These are phyloP conservation scores for Rhizoclosmatium globosum DNA, from an alignment of 192 early-diverging fungal species.

Conservation along the genomic window DNA sequence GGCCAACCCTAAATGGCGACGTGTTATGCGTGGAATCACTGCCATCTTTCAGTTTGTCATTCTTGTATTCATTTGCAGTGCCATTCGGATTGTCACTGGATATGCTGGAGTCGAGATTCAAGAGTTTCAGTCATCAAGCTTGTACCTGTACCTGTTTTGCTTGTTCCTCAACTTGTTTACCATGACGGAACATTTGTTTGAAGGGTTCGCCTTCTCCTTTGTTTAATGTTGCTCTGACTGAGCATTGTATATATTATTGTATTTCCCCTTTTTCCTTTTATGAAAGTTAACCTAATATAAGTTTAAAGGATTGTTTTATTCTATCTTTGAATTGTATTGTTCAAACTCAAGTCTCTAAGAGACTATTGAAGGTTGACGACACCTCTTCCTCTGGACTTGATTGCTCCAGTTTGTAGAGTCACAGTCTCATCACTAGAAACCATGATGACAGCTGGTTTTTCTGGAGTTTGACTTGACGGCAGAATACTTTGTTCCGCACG, in stretches of 20 bases:
- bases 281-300: background rate
- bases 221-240: slow-evolving; percentile 6
- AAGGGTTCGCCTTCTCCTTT: slow-evolving; percentile 41
- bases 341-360: background rate
- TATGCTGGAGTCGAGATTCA: slow-evolving; percentile 6
- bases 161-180: slow-evolving; percentile 53
- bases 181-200: slow-evolving; percentile 57
- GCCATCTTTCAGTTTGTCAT: slow-evolving; percentile 53
- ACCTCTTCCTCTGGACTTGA: slow-evolving; percentile 7
- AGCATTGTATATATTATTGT: too few species aligned
- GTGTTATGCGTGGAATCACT: slow-evolving; percentile 43
- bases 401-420: background rate
- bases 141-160: slow-evolving; percentile 48
- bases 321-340: too few species aligned
- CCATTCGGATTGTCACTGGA: slow-evolving; percentile 49
- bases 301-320: background rate
- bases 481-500: background rate
- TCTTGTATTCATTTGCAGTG: slow-evolving; percentile 43
- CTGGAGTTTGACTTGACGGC: background rate
- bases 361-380: background rate
- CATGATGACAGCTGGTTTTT: background rate
- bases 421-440: background rate
- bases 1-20: slow-evolving; percentile 38
- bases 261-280: background rate
- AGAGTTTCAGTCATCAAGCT: slow-evolving; percentile 42